Evolutionary conservation across 1,284 basidiomycete genomes (phyloP).

Genomic region (Trichosporon faecale): DNA sequence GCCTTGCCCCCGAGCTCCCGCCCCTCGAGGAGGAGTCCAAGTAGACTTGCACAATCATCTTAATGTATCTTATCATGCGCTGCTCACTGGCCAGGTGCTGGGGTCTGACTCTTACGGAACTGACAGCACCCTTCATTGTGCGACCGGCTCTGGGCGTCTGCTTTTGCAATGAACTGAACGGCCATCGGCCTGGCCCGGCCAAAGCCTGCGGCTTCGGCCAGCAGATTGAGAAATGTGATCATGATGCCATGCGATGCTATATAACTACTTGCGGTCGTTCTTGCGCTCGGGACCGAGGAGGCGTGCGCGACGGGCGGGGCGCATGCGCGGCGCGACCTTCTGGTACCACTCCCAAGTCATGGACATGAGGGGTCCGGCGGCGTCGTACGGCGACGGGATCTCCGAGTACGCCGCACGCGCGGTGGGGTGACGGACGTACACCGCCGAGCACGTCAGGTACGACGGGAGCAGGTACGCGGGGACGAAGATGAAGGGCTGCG

Average conservation of each 20-base stretch:
- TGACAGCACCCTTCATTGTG: too few relatives aligned
- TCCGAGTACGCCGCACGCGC: constrained; percentile 88
- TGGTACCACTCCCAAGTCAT: constrained; percentile 87
- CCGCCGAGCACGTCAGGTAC: constrained; percentile 84
- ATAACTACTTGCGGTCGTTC: constrained; percentile 32
- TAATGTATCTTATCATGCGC: constrained; percentile 9
- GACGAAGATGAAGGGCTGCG: constrained; percentile 88
- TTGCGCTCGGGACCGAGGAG: constrained; percentile 63
- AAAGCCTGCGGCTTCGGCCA: background rate
- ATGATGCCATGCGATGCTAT: constrained; percentile 18
- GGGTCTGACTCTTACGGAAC: too few relatives aligned
- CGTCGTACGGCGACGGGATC: constrained; percentile 88
- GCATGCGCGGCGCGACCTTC: constrained; percentile 61
- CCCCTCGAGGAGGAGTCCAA: constrained; percentile 27
- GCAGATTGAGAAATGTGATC: constrained; percentile 7
- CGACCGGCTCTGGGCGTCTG: too few relatives aligned
- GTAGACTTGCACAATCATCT: background rate
- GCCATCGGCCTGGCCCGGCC: background rate
- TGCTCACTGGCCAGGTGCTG: background rate
- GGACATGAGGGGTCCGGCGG: constrained; percentile 82
- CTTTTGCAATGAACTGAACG: too few relatives aligned
- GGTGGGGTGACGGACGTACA: constrained; percentile 94
- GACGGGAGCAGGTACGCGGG: constrained; percentile 92
- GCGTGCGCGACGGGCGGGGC: constrained; percentile 62
- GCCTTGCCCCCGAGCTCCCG: constrained; percentile 60